A percentile compares a stretch with the other conserved stretches of the same genome.
Conservation (phyloP, 2,329 filamentous ascomycete species). For the Verticillium nonalfalfae region DNA sequence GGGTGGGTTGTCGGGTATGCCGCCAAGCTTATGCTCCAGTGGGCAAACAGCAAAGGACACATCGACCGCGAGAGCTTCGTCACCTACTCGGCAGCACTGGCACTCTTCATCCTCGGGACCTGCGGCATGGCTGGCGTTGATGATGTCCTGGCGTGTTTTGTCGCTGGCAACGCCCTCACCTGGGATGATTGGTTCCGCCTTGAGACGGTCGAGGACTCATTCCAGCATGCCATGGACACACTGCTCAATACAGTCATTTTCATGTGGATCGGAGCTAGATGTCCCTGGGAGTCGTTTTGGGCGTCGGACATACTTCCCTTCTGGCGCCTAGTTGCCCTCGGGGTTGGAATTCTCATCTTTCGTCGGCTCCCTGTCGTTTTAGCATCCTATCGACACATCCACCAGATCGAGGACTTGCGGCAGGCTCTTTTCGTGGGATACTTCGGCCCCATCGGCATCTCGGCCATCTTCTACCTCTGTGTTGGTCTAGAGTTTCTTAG, state of each 20-base stretch:
- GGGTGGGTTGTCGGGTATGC: slow-evolving; percentile 74
- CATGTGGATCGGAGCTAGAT: slow-evolving; percentile 83
- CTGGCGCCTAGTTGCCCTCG: slow-evolving; percentile 66
- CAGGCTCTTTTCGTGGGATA: slow-evolving; percentile 87
- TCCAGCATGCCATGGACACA: slow-evolving; percentile 96
- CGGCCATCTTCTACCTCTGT: slow-evolving; percentile 85
- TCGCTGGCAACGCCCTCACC: slow-evolving; percentile 85
- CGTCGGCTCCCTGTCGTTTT: slow-evolving; percentile 74
- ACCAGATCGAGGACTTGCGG: slow-evolving; percentile 66
- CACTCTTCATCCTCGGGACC: slow-evolving; percentile 81
- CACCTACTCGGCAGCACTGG: slow-evolving; percentile 78
- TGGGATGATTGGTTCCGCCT: slow-evolving; percentile 94
- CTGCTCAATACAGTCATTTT: slow-evolving; percentile 84
- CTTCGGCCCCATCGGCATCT: slow-evolving; percentile 88
- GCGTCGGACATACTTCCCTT: slow-evolving; percentile 64
- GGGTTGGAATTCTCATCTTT: slow-evolving; percentile 69
- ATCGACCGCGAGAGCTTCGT: slow-evolving; percentile 85
- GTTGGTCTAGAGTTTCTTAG: slow-evolving; percentile 70
- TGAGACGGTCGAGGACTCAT: slow-evolving; percentile 80
- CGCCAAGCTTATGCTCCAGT: slow-evolving; percentile 76
- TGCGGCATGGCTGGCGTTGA: slow-evolving; percentile 84
- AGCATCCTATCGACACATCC: slow-evolving; percentile 66
- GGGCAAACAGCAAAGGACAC: slow-evolving; percentile 73
- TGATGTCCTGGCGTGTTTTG: slow-evolving; percentile 86
- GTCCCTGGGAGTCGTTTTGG: slow-evolving; percentile 70